These are phyloP conservation scores for Myxozyma sirexii DNA, from an alignment of 805 yeast species.

Conservation along the genomic window DNA sequence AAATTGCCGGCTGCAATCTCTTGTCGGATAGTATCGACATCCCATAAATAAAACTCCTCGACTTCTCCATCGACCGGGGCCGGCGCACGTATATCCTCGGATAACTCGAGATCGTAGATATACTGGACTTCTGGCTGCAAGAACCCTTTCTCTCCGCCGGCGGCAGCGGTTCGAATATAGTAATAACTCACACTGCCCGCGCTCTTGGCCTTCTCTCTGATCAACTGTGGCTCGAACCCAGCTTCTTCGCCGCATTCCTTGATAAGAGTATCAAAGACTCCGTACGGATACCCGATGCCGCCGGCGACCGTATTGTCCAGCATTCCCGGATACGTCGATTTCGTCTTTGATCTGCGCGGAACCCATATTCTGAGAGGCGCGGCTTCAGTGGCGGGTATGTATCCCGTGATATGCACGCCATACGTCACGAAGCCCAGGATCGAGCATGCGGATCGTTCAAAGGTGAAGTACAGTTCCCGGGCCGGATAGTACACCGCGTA, in stretches of 20 bases:
- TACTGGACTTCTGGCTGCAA: slow-evolving; percentile 85
- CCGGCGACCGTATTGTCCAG: slow-evolving; percentile 95
- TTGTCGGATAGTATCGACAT: slow-evolving; percentile 54
- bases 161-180: slow-evolving; percentile 39
- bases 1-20: slow-evolving; percentile 63
- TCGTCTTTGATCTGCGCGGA: slow-evolving; percentile 74
- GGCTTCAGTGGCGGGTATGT: slow-evolving; percentile 56
- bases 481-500: slow-evolving; percentile 69
- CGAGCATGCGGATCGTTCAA: slow-evolving; percentile 83
- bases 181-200: slow-evolving; percentile 72
- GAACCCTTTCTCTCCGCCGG: slow-evolving; percentile 53
- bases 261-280: slow-evolving; percentile 70
- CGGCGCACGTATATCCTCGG: slow-evolving; percentile 51
- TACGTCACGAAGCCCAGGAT: slow-evolving; percentile 84
- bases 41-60: slow-evolving; percentile 67
- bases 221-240: slow-evolving; percentile 60
- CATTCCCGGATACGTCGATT: slow-evolving; percentile 88
- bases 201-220: slow-evolving; percentile 49
- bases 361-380: slow-evolving; percentile 63
- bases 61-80: slow-evolving; percentile 75
- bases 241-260: slow-evolving; percentile 94
- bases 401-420: slow-evolving; percentile 89
- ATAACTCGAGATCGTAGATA: slow-evolving; percentile 68
- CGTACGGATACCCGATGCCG: slow-evolving; percentile 82
- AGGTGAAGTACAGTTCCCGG: slow-evolving; percentile 58